Evolutionary conservation across 352 stramenopile genomes (phyloP).

Genomic region (Peronospora belbahrii): DNA sequence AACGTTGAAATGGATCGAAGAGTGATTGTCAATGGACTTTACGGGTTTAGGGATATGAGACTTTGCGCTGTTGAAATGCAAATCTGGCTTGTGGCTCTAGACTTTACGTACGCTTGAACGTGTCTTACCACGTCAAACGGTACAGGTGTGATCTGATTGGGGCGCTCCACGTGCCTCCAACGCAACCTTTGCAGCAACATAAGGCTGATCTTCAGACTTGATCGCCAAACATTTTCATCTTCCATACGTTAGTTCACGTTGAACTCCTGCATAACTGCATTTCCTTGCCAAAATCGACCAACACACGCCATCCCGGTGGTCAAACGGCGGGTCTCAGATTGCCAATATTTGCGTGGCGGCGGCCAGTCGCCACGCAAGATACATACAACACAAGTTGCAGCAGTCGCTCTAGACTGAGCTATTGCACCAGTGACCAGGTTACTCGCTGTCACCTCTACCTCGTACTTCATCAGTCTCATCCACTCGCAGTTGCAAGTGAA

Average conservation of each 20-base stretch:
- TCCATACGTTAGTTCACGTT: not conserved
- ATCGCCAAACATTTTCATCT: not conserved
- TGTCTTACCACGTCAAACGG: not conserved
- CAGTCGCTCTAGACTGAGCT: too few species aligned
- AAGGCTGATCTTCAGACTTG: not conserved
- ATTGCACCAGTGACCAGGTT: too few species aligned
- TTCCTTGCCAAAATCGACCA: slow-evolving; percentile 2
- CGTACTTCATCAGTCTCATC: slow-evolving; percentile 5
- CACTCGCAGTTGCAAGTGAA: not conserved
- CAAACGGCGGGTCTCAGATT: slow-evolving; percentile 1
- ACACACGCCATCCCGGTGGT: not conserved
- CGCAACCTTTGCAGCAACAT: slow-evolving; percentile 6
- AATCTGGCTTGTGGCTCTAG: too few species aligned
- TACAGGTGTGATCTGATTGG: slow-evolving; percentile 19
- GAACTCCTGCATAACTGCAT: not conserved
- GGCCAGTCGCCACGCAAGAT: slow-evolving; percentile 2
- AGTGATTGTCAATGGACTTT: not conserved
- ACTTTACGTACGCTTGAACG: too few species aligned
- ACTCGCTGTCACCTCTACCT: too few species aligned
- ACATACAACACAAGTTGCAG: slow-evolving; percentile 1
- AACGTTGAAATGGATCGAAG: slow-evolving; percentile 4
- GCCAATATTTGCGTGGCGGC: slow-evolving; percentile 5
- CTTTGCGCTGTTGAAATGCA: too few species aligned
- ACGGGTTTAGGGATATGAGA: too few species aligned
- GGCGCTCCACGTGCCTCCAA: slow-evolving; percentile 9